phyloP scores from a whole-genome alignment of 495 filamentous ascomycete species.

The Ascobolus immersus region DNA sequence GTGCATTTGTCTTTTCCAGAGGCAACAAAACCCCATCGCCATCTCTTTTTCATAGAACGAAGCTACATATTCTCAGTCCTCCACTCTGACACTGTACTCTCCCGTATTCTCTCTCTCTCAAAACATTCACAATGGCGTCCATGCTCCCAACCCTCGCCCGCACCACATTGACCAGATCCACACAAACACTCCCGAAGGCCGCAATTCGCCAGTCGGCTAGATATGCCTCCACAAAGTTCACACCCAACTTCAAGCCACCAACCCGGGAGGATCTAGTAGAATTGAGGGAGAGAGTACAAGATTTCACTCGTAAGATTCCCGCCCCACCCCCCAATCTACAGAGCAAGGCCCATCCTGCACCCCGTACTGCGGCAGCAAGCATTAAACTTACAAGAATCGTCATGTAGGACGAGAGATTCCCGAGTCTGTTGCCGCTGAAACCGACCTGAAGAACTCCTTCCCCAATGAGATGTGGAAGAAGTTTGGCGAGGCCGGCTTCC shows the following conservation, averaged over 20 bases:
- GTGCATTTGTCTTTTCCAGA: too few species aligned
- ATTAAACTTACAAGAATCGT: slow-evolving; percentile 7
- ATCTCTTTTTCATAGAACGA: too few species aligned
- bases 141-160: slow-evolving; percentile 5
- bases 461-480: slow-evolving; percentile 82
- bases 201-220: slow-evolving; percentile 16
- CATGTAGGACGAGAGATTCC: slow-evolving; percentile 44
- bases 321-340: background rate
- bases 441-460: slow-evolving; percentile 71
- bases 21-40: too few species aligned
- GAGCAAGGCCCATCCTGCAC: background rate
- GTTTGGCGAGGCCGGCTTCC: slow-evolving; percentile 68
- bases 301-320: slow-evolving; percentile 41
- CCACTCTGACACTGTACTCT: too few species aligned
- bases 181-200: background rate
- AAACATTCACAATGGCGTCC: slow-evolving; percentile 5
- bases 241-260: slow-evolving; percentile 55
- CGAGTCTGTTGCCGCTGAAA: slow-evolving; percentile 52
- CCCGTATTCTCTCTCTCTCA: background rate
- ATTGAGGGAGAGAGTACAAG: slow-evolving; percentile 70
- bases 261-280: slow-evolving; percentile 51
- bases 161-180: slow-evolving; percentile 4
- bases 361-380: too few species aligned
- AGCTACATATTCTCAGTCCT: too few species aligned
- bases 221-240: slow-evolving; percentile 54